Conservation (phyloP, 2,329 filamentous ascomycete genomes). For the Penicillium sp. region DNA sequence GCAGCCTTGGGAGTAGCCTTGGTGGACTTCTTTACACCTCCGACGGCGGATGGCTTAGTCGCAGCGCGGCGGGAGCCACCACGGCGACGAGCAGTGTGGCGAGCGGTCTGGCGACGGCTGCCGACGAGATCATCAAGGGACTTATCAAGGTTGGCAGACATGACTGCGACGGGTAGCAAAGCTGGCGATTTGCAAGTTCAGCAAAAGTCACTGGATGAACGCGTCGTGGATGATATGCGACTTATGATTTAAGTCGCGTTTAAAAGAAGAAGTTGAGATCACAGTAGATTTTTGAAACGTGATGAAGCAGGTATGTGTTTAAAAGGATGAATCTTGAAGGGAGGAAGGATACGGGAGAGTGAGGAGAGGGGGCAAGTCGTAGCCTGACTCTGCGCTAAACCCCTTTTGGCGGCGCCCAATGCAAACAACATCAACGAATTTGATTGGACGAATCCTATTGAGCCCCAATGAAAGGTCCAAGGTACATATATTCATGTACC, state of each 20-base stretch:
- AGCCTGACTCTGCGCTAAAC: not conserved
- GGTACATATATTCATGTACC: too few species aligned
- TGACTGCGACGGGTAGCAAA: constrained; percentile 45
- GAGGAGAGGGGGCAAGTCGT: constrained; percentile 1
- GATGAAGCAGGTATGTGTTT: not conserved
- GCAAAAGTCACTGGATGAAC: constrained; percentile 8
- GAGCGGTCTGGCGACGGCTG: constrained; percentile 60
- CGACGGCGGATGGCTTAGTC: constrained; percentile 65
- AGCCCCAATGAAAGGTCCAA: not conserved
- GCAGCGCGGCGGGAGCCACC: constrained; percentile 44
- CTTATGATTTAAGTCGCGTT: constrained; percentile 10
- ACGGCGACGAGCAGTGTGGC: constrained; percentile 41
- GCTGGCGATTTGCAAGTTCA: constrained; percentile 16
- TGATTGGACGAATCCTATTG: not conserved
- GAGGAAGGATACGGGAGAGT: not conserved
- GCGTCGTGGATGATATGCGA: not conserved
- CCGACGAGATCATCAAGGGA: constrained; percentile 97
- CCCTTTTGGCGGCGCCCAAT: not conserved
- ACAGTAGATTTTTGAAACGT: not conserved
- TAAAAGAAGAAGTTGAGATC: constrained; percentile 12
- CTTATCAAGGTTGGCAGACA: constrained; percentile 95
- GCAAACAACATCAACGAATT: not conserved
- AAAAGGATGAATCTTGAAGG: not conserved
- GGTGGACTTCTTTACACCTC: constrained; percentile 76
- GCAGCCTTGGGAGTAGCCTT: constrained; percentile 50